These are phyloP conservation scores for Liriodendron chinense DNA, from an alignment of 164 flowering plant species.

Conservation along the genomic window DNA sequence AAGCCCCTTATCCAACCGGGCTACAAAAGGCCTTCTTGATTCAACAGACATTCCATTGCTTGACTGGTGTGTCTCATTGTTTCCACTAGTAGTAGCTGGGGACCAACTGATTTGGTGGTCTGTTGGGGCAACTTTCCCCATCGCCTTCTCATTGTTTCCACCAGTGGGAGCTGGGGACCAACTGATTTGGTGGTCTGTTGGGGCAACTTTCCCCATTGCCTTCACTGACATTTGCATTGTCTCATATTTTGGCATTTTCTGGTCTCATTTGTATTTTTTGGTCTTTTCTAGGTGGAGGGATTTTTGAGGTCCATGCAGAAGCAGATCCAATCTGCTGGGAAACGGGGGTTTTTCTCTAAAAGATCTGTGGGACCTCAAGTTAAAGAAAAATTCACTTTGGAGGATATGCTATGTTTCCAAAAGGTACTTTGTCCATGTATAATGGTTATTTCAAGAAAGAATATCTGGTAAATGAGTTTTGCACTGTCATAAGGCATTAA, in stretches of 20 bases:
- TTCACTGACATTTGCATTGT: not conserved
- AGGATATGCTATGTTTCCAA: slow-evolving; percentile 98
- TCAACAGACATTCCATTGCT: too few relatives aligned
- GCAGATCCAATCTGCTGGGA: slow-evolving; percentile 82
- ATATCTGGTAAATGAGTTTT: not conserved
- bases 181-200: not conserved
- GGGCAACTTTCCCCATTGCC: not conserved
- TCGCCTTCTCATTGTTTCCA: too few relatives aligned
- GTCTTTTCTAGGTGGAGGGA: slow-evolving; percentile 68
- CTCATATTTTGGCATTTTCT: not conserved
- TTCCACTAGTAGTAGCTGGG: not conserved
- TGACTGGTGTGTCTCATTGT: too few relatives aligned
- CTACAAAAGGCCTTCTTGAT: too few relatives aligned
- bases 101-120: not conserved
- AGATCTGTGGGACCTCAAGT: slow-evolving; percentile 65
- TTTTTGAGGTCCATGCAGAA: slow-evolving; percentile 91
- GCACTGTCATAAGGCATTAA: not conserved
- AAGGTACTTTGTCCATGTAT: slow-evolving; percentile 45
- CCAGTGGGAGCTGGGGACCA: not conserved
- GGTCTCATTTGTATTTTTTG: not conserved
- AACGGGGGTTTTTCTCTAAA: slow-evolving; percentile 90
- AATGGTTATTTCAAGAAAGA: not conserved
- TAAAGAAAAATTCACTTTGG: slow-evolving; percentile 84
- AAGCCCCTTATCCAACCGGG: not conserved
- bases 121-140: too few relatives aligned